Evolutionary conservation across 2,329 filamentous ascomycete species (phyloP), one percentile per base, ranked within the genome.

Genomic region (Colletotrichum navitas): DNA sequence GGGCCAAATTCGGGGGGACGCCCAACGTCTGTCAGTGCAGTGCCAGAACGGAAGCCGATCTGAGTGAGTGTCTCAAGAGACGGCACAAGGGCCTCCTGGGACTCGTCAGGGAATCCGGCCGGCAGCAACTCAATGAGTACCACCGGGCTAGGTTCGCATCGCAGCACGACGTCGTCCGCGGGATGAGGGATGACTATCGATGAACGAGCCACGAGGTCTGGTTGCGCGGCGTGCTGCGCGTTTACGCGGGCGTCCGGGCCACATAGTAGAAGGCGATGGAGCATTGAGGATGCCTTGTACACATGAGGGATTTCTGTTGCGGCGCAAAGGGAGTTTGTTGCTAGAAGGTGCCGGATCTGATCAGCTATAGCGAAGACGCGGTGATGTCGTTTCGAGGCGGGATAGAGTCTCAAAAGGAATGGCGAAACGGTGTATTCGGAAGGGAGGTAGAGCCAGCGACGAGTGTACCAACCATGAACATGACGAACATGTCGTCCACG

Each of bases 61-160:
- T 79, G 24, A 66, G 58, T 8, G 67, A 68, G 39, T 80, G 79
- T 14, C 72, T 80, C 16, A 70, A 74, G 34, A 62, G 60, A 26
- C 73, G 74, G 5, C 79, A 80, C 60, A 69, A 74, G 10, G 79
- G 79, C 1, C 65, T 79, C 3, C 76, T 79, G 55, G 79, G 79
- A 0, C 69, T 78, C 36, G 79, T 80, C 11, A 76, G 78, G 65
- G 77, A 80, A 63, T 68, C 66, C 14, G 75, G 78, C 39, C 75
- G 79, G 55, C 75, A 71, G 54, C 73, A 77, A 73, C 69, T 73
- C 52, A 66, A 73, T 32, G 62, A 74, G 41, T 70, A 74, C 32
- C 65, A 74, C 39, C 51, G 45, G 52, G 51, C 47, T 18, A 64
- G 72, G 21, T 69, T 58, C 26, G 69, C 24, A 21, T 65, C 72